These are phyloP conservation scores for Suillus spraguei DNA, from an alignment of 768 basidiomycete genomes.

Conservation along the genomic window DNA sequence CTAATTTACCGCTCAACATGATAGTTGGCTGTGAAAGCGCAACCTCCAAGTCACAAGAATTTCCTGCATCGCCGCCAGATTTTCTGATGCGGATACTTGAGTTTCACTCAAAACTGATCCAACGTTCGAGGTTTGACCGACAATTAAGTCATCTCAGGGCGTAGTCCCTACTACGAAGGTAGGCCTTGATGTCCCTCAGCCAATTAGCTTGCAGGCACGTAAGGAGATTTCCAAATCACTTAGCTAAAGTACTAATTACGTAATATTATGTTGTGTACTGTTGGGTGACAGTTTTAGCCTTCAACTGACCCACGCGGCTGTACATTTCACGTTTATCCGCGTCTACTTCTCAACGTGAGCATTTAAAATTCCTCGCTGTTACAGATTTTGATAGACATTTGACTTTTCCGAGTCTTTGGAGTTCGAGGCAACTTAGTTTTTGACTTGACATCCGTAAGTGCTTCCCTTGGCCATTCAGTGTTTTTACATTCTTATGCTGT, in stretches of 20 bases:
- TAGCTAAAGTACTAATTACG: no score
- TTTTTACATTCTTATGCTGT: not conserved
- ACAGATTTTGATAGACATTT: not conserved
- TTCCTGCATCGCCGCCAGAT: not conserved
- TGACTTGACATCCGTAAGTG: not conserved
- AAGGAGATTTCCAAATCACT: not conserved
- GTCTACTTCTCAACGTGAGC: not conserved
- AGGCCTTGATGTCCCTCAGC: not conserved
- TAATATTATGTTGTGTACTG: no score
- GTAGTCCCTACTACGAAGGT: no score
- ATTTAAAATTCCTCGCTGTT: not conserved
- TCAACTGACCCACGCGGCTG: no score
- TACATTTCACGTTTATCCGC: not conserved
- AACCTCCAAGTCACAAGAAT: not conserved
- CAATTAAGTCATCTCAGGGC: not conserved
- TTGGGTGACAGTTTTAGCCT: no score
- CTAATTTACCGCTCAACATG: not conserved
- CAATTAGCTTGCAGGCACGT: not conserved
- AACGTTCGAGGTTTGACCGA: not conserved
- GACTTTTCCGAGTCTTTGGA: not conserved
- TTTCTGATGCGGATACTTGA: not conserved
- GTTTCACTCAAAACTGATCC: not conserved
- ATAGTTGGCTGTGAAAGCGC: not conserved
- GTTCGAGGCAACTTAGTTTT: not conserved
- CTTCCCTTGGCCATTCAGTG: not conserved